Evolutionary conservation across 768 basidiomycete genomes (phyloP), one percentile per base, ranked within the genome.

Genomic region (Suillus sp.): DNA sequence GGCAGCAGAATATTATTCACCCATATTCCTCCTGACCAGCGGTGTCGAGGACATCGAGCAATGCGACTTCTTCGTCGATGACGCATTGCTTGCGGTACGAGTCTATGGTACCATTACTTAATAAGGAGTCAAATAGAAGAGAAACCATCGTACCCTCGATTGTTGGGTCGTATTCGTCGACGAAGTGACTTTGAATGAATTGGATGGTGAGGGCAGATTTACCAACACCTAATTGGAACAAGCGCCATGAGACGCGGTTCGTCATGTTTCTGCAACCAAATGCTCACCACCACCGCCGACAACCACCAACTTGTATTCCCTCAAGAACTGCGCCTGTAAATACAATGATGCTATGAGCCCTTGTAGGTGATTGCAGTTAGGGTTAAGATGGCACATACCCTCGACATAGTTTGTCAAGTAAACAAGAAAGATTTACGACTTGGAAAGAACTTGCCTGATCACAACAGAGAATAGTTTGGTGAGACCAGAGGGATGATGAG

Each of bases 21-120:
- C 93, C 93, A 71, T 98, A 99, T 82, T 99, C 96, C 77, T 99
- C 96, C 77, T 98, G 96, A 40, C 96, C 96, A 60, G 96, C 96
- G 18, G 96, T 98, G 79, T 97, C 96, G 66, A 99, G 86, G 60
- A 99, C 96, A 74, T 99, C 96, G 62, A 97, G 87, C 57, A 97
- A 83, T 22, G 95, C 95, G n/a, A 97, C 93, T 77, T 98, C 94
- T n/a, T 96, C 96, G 77, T 99, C 96, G 67, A 99, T 95, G 38
- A 96, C 90, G 66, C 94, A 96, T 74, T 97, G 95, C 75, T 97
- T 99, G 67, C 96, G 84, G 80, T 98, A 99, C 51, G 95, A 97
- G 74, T 99, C 95, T 95, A 68, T 22, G n/a, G n/a, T 59, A 25
- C 25, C 45, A 30, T 25, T 54, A 61, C 59, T 48, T 18, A 59